These are phyloP conservation scores for Leishmania tarentolae DNA, from an alignment of 208 protist species.

Conservation along the genomic window DNA sequence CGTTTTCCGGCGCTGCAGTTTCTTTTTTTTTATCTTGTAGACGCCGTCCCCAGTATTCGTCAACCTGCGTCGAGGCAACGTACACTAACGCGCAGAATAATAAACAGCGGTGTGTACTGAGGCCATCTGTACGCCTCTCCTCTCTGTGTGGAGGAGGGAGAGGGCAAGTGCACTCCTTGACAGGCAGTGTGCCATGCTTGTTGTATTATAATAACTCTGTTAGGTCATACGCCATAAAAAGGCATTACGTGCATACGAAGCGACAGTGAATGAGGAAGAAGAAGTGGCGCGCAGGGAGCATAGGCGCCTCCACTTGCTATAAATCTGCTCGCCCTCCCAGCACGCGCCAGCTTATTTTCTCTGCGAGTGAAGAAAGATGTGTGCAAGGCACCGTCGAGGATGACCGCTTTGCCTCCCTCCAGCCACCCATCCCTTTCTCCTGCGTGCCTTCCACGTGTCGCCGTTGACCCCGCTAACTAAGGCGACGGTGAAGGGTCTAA, in stretches of 20 bases:
- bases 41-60: background rate
- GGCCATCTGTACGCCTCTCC: background rate
- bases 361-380: background rate
- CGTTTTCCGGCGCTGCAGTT: too few relatives aligned
- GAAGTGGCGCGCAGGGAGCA: background rate
- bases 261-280: background rate
- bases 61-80: background rate
- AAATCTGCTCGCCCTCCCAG: too few relatives aligned
- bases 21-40: background rate
- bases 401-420: background rate
- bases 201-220: background rate
- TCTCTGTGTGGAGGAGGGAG: background rate
- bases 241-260: background rate
- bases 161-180: background rate
- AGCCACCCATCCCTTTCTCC: background rate
- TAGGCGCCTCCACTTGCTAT: background rate
- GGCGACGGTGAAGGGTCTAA: too few relatives aligned
- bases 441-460: background rate
- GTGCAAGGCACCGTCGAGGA: background rate
- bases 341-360: conserved; percentile 3
- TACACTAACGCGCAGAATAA: background rate
- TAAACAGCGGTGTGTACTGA: background rate
- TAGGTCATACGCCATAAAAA: background rate
- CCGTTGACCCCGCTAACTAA: background rate
- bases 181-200: background rate